phyloP scores from a whole-genome alignment of 345 rosid species.

The Rhizophora apiculata region DNA sequence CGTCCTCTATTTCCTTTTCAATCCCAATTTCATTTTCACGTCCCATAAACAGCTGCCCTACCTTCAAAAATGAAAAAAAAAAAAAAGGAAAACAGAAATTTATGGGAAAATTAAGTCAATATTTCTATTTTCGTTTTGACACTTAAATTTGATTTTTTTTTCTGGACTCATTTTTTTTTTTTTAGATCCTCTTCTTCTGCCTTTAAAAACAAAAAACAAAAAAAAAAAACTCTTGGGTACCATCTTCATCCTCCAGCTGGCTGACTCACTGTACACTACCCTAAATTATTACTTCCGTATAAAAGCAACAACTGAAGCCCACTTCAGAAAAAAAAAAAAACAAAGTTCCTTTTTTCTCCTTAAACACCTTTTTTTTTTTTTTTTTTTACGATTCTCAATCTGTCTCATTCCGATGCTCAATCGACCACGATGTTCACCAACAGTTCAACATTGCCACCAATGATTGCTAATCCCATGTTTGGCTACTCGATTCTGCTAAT shows the following conservation, averaged over 20 bases:
- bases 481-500: conserved; percentile 51
- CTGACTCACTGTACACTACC: conserved; percentile 40
- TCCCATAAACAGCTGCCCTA: too few relatives aligned
- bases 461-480: not conserved
- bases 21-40: too few relatives aligned
- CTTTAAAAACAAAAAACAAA: too few relatives aligned
- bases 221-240: conserved; percentile 11
- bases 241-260: conserved; percentile 1
- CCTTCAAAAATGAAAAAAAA: too few relatives aligned
- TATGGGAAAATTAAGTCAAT: not conserved
- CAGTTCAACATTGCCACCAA: too few relatives aligned
- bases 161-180: too few relatives aligned
- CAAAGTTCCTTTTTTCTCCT: not conserved
- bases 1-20: too few relatives aligned
- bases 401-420: not conserved
- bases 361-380: too few relatives aligned
- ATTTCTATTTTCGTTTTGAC: not conserved
- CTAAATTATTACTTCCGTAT: conserved; percentile 36
- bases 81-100: too few relatives aligned
- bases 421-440: too few relatives aligned
- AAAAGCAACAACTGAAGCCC: conserved; percentile 15
- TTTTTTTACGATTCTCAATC: not conserved
- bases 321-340: not conserved
- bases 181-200: not conserved
- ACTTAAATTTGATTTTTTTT: too few relatives aligned